These are phyloP conservation scores for Talaromyces sp. DNA, from an alignment of 2,329 filamentous ascomycete species.

Conservation along the genomic window DNA sequence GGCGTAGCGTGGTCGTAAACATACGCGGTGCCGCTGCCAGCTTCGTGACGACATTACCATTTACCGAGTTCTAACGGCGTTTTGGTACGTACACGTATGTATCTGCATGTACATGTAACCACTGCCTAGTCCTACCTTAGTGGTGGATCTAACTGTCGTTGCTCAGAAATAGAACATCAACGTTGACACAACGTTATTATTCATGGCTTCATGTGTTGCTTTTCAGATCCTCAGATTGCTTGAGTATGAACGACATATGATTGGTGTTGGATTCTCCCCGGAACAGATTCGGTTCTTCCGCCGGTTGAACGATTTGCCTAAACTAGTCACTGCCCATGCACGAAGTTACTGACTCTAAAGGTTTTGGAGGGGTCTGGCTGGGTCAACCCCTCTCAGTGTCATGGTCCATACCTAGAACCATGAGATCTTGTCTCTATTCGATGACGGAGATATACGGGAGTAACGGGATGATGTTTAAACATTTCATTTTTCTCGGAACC, in stretches of 20 bases:
- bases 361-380: neutral
- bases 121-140: neutral
- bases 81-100: neutral
- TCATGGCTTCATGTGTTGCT: conserved; percentile 2
- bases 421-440: neutral
- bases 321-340: neutral
- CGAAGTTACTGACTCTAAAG: neutral
- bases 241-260: neutral
- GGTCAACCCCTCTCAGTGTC: neutral
- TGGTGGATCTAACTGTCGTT: neutral
- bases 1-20: neutral
- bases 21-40: neutral
- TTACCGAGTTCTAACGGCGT: neutral
- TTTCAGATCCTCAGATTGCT: neutral
- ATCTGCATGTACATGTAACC: neutral
- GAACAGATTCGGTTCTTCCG: neutral
- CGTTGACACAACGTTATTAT: conserved; percentile 15
- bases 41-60: neutral
- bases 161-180: neutral
- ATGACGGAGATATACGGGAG: neutral
- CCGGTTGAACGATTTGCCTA: neutral
- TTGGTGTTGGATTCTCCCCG: neutral
- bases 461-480: neutral
- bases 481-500: neutral
- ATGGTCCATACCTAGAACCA: neutral